These are phyloP conservation scores for Phaeosphaeriaceae sp. DNA, from an alignment of 2,329 filamentous ascomycete species.

Conservation along the genomic window DNA sequence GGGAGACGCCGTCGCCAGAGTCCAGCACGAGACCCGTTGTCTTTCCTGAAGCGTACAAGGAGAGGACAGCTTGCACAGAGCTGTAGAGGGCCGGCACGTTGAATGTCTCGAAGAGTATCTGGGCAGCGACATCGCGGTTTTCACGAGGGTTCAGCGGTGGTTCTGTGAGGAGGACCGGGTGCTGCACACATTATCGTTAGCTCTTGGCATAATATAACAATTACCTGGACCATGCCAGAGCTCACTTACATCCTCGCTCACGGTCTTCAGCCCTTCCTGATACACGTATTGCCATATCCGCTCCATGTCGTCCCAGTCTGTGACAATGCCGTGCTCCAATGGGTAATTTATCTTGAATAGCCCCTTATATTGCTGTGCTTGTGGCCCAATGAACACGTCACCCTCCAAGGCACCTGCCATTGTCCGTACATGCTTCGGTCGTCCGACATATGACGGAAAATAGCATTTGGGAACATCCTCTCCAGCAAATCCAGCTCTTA, in stretches of 20 bases:
- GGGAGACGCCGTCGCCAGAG: conserved; percentile 93
- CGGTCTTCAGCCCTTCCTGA: conserved; percentile 90
- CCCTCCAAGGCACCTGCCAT: conserved; percentile 96
- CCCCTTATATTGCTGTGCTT: conserved; percentile 88
- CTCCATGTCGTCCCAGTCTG: conserved; percentile 99
- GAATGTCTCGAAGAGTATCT: conserved; percentile 98
- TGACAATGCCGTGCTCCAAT: conserved; percentile 96
- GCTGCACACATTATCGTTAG: conserved; percentile 58
- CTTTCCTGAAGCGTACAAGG: conserved; percentile 91
- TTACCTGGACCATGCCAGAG: conserved; percentile 10
- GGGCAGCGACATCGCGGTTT: conserved; percentile 94
- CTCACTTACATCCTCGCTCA: conserved; percentile 85
- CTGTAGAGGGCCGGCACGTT: conserved; percentile 96
- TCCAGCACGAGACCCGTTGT: conserved; percentile 96
- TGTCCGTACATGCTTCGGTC: conserved; percentile 93
- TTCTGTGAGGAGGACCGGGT: conserved; percentile 95
- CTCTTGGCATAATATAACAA: conserved; percentile 4
- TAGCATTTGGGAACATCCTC: conserved; percentile 96
- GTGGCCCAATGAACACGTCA: conserved; percentile 94
- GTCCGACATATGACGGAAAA: conserved; percentile 96
- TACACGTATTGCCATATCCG: conserved; percentile 99
- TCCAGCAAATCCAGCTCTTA: conserved; percentile 94
- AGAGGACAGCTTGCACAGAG: conserved; percentile 95
- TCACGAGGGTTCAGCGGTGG: conserved; percentile 92
- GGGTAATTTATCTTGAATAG: conserved; percentile 96